phyloP scores from a whole-genome alignment of 768 basidiomycete genomes.

The Mycena vitilis region DNA sequence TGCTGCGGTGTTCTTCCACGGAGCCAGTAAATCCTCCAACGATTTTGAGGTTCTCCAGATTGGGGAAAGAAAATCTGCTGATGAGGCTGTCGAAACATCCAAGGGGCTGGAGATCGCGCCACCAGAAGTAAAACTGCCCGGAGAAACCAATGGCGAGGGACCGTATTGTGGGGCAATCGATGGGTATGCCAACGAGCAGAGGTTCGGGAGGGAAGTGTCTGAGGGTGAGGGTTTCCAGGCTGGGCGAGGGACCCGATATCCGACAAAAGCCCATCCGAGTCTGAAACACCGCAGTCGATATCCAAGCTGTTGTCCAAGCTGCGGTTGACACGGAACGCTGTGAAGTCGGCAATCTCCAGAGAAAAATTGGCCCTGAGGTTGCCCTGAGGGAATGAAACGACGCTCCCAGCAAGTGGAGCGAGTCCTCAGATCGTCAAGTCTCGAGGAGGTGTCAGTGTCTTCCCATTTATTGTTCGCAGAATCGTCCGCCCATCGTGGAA shows the following conservation, averaged over 20 bases:
- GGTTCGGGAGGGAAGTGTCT: background rate
- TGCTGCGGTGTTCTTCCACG: background rate
- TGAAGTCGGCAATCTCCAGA: background rate
- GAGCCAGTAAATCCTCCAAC: background rate
- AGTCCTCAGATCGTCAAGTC: no score
- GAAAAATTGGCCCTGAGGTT: no score
- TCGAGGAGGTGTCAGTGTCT: no score
- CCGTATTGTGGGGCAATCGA: background rate
- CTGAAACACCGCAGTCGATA: constrained; percentile 1
- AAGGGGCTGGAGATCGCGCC: no score
- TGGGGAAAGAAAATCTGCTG: constrained; percentile 9
- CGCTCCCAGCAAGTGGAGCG: background rate
- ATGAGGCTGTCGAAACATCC: constrained; percentile 4
- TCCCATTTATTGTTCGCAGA: no score
- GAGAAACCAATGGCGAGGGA: constrained; percentile 12
- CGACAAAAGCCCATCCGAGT: background rate
- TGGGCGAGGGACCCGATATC: background rate
- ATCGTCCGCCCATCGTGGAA: no score
- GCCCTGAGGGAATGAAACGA: background rate
- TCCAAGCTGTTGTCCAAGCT: no score
- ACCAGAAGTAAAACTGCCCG: background rate
- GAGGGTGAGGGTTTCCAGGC: constrained; percentile 2
- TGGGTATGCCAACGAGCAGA: background rate
- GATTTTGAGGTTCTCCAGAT: constrained; percentile 20
- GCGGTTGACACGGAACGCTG: background rate